Evolutionary conservation across 106 monocot species (phyloP).

Genomic region (Platanthera zijinensis): DNA sequence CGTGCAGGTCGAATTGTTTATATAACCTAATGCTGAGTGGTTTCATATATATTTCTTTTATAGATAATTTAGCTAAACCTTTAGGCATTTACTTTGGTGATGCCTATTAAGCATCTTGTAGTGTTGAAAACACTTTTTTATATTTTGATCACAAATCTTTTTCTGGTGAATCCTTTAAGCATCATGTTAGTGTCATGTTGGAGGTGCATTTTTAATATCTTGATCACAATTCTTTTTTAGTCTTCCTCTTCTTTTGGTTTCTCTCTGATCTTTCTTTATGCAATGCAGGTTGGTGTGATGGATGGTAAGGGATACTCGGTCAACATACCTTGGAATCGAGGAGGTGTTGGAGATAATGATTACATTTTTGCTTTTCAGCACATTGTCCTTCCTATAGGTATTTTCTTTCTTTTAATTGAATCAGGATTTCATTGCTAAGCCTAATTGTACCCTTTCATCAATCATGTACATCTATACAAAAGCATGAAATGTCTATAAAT

Average conservation of each 20-base stretch:
- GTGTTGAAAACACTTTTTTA: too few species aligned
- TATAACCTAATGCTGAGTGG: not conserved
- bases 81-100: not conserved
- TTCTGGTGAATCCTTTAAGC: too few species aligned
- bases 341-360: constrained; percentile 92
- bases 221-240: not conserved
- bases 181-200: not conserved
- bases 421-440: not conserved
- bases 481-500: not conserved
- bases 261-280: not conserved
- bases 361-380: constrained; percentile 90
- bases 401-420: not conserved
- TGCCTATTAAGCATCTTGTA: too few species aligned
- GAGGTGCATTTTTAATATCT: not conserved
- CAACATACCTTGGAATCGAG: constrained; percentile 92
- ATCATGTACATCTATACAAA: not conserved
- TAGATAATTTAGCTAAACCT: not conserved
- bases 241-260: not conserved
- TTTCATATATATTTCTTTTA: not conserved
- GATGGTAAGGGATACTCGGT: constrained; percentile 81
- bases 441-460: not conserved
- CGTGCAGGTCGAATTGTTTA: not conserved
- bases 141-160: too few species aligned
- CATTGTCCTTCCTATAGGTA: constrained; percentile 92
- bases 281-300: constrained; percentile 55